Evolutionary conservation across 305 asterid species (phyloP), one percentile per base, ranked within the genome.

Genomic region (Fraxinus paxiana): DNA sequence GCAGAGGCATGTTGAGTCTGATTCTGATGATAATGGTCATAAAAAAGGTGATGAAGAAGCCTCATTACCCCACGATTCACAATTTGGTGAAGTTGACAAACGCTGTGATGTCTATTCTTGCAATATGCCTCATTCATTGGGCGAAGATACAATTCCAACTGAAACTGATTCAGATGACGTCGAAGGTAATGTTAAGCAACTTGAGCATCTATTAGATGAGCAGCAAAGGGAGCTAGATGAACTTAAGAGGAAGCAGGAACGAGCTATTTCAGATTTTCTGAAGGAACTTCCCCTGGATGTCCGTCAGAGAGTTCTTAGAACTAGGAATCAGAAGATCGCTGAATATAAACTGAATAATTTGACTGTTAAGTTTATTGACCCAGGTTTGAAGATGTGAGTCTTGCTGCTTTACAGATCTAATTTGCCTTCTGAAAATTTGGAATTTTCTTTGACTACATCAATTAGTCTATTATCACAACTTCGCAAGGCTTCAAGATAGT

Each of bases 211-310:
- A 51, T 38, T 96, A 75, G 87, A 79, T 70, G 93, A 90, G 85
- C 99, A 96, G 82, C 85, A 76, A 79, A 89, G 79, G 80, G 98
- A 96, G 90, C 84, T 93, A 0, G 87, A 87, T 34, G 97, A 92
- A 65, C 88, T 94, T 34, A 90, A 84, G 86, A 84, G 83, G 91
- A 93, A 91, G 86, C 99, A 96, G 75, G 92, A 91, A 71, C 51
- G 65, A 81, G 93, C 89, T 78, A 78, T 93, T 73, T 79, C 83
- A 13, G 91, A 88, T 83, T 80, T 89, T 77, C 56, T 96, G 10
- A 87, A 90, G 80, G 92, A 86, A 75, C 93, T 92, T 77, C 91
- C 96, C n/a, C 89, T 88, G 61, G 93, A 94, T 56, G 82, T 74
- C 74, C 88, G 89, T 26, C 77, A 81, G 75, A 83, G 82, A 76